A percentile compares a stretch with the other conserved stretches of the same genome.
phyloP scores from a whole-genome alignment of 768 basidiomycete genomes.

The Boletus subcaerulescens region DNA sequence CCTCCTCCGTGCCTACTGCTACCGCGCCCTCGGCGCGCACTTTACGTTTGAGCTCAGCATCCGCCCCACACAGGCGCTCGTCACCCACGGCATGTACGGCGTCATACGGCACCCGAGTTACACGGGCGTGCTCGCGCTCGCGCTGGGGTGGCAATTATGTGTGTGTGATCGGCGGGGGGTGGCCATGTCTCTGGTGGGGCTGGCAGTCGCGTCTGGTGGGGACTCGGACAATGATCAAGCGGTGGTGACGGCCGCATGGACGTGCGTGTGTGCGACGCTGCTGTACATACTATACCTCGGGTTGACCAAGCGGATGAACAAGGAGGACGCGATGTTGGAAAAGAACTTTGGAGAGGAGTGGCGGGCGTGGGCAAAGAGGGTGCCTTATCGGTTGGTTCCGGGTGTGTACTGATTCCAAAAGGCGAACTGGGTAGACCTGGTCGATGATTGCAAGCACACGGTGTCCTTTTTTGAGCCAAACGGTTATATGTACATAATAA shows the following conservation, averaged over 20 bases:
- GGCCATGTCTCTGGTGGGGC: background rate
- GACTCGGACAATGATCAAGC: background rate
- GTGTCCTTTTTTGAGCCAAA: no score
- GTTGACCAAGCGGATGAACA: slow-evolving; percentile 17
- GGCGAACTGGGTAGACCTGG: no score
- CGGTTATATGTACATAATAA: no score
- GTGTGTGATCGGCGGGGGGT: slow-evolving; percentile 4
- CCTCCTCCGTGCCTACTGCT: slow-evolving; percentile 18
- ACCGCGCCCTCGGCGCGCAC: slow-evolving; percentile 15
- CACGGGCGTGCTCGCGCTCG: background rate
- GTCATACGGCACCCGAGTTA: slow-evolving; percentile 34
- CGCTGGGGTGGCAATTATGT: slow-evolving; percentile 1
- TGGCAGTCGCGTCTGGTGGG: no score
- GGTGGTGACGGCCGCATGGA: background rate
- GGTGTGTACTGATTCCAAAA: slow-evolving; percentile 11
- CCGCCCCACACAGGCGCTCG: slow-evolving; percentile 18
- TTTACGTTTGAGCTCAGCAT: slow-evolving; percentile 27
- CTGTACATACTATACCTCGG: background rate
- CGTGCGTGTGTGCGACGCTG: background rate
- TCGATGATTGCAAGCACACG: no score
- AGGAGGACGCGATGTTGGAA: slow-evolving; percentile 31
- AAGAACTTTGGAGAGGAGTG: slow-evolving; percentile 25
- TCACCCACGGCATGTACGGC: slow-evolving; percentile 26
- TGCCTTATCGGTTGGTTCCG: slow-evolving; percentile 24
- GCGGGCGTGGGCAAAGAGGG: slow-evolving; percentile 22